Evolutionary conservation across 73 alveolate species (phyloP), one percentile per base, ranked within the genome.

Genomic region (Durusdinium trenchii): DNA sequence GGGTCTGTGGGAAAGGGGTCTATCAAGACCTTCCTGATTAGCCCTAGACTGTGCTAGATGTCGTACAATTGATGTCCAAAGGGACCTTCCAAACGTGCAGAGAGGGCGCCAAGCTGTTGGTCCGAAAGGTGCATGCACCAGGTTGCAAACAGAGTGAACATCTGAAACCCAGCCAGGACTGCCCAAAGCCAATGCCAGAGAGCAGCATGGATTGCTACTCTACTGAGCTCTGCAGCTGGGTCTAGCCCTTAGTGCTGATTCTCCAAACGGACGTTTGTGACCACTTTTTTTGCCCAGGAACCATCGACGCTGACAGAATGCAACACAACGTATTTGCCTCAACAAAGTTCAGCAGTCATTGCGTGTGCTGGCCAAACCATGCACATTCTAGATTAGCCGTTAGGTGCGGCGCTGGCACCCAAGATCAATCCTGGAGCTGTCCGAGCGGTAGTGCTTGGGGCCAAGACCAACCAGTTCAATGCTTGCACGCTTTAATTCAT

Each of bases 151-250:
- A n/a, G n/a, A 23, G 18, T 60, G 73, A 23, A 60, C 73, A 60
- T 60, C 85, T 73, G n/a, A 38, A 10, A 14, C 42, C 35, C 86
- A 42, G 54, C 18, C 36, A 89, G 96, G 96, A 89, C 86, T 89
- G 96, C 40, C 96, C 96, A 36, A 89, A 89, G 96, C 96, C 96
- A 23, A 64, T 89, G 96, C 96, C 96, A 0, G 96, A 89, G 69
- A 89, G 52, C 46, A 69, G 40, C 42, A 2, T 5, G 86, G 67
- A 35, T 1, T 89, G 96, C 51, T 62, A 60, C 23, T 67, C 96
- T 28, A 89, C 96, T 26, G 42, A 42, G 26, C 30, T 10, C 42
- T 89, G 96, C 83, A 89, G 86, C 86, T 89, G 96, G 96, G 96
- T 40, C 71, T 52, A 35, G 71, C 42, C 48, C 86, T 32, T 28